These are phyloP conservation scores for Saturnispora diversa DNA, from an alignment of 805 yeast species.

Conservation along the genomic window DNA sequence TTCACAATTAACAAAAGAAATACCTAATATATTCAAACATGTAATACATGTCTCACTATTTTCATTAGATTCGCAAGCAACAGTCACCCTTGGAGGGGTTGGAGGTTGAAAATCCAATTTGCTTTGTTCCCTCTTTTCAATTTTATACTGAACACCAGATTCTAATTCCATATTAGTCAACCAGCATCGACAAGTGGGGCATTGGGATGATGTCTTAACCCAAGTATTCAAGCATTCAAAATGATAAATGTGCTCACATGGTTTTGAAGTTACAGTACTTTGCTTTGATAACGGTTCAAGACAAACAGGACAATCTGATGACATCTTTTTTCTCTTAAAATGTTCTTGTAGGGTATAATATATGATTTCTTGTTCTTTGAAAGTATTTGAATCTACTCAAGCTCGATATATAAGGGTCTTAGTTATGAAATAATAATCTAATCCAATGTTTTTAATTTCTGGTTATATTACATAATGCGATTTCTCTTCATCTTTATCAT, in stretches of 20 bases:
- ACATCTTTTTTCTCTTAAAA: neutral
- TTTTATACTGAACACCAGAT: neutral
- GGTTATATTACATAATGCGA: no score
- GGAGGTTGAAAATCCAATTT: slow-evolving; percentile 7
- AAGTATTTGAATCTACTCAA: no score
- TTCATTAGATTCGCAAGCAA: slow-evolving; percentile 4
- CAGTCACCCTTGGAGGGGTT: slow-evolving; percentile 12
- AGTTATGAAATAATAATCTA: no score
- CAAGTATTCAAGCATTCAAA: slow-evolving; percentile 31
- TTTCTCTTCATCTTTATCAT: no score
- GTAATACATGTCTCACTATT: slow-evolving; percentile 6
- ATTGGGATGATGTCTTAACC: slow-evolving; percentile 31
- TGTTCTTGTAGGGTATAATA: neutral
- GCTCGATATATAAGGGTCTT: no score
- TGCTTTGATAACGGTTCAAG: slow-evolving; percentile 21
- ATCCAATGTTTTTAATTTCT: no score
- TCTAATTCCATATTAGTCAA: slow-evolving; percentile 5
- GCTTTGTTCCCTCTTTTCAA: slow-evolving; percentile 2
- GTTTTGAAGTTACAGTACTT: slow-evolving; percentile 24
- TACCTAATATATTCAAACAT: slow-evolving; percentile 18
- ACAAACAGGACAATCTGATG: slow-evolving; percentile 27
- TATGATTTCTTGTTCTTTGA: no score
- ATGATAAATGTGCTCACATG: slow-evolving; percentile 31
- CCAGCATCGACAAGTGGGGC: slow-evolving; percentile 20
- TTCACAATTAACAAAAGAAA: slow-evolving; percentile 26